Base-by-base conservation (phyloP, 495 filamentous ascomycete genomes). In the Annulohypoxylon stygium region DNA sequence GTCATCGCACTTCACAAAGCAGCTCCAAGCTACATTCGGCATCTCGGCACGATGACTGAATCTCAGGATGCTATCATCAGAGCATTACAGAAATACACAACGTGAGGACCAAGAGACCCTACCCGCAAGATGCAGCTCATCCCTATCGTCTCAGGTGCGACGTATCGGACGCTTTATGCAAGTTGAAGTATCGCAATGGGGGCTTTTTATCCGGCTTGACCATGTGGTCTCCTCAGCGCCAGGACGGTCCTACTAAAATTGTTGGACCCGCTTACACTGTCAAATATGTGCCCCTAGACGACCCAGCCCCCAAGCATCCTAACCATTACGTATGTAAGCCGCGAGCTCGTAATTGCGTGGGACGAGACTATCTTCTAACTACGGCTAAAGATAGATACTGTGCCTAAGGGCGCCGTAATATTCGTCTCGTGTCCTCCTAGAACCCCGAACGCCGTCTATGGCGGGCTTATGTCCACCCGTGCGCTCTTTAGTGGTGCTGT, bases 261-360 rank as follows among this genome's bases (percentile, higher is more conserved):
- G 80, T 89, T 39, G 88, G 88, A 1, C 88, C 85, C 8, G 88
- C 86, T 14, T 88, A 88, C 58, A 89, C 86, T 1, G 87, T 90
- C 14, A 81, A 85, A 69, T 88, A 87, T 53, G 85, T 84, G 8
- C 82, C 79, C 0, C 78, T 83, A 34, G 76, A 79, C 23, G 82
- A 88, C 55, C 78, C 76, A n/a, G 79, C 78, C 41, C 83, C 86
- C 0, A 86, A 85, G 55, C 70, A 81, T 25, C 69, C 79, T 2
- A 80, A 78, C 0, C 85, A 88, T 53, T 88, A 88, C 65, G 86
- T 89, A 58, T 20, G 82, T 70, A 37, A 14, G 1, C 7, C 8
- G 30, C 5, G 30, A 30, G 30, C n/a, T 16, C 3, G 33, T 14
- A 5, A 4, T 3, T 2, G 1, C 12, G n/a, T 33, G 10, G 45